phyloP scores from a whole-genome alignment of 108 stramenopile species.

The Skeletonema costatum region DNA sequence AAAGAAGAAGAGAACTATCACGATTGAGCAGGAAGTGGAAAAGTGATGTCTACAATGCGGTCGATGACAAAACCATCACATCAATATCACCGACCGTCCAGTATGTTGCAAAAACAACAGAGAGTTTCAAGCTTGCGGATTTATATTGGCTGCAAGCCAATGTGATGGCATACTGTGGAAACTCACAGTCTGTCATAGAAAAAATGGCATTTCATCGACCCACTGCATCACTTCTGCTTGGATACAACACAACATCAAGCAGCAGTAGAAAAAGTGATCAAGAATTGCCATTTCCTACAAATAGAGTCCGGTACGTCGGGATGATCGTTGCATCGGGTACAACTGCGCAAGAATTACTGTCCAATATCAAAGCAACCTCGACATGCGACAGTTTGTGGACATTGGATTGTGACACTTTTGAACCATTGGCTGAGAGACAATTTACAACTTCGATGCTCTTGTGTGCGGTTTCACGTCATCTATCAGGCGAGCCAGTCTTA shows the following conservation, averaged over 20 bases:
- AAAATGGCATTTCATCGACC: slow-evolving; percentile 41
- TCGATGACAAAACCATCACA: background rate
- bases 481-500: slow-evolving; percentile 52
- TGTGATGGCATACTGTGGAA: slow-evolving; percentile 32
- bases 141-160: slow-evolving; percentile 59
- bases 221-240: slow-evolving; percentile 16
- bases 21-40: too few relatives aligned
- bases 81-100: background rate
- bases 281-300: slow-evolving; percentile 36
- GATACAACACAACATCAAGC: background rate
- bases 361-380: background rate
- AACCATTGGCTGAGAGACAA: slow-evolving; percentile 18
- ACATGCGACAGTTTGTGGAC: slow-evolving; percentile 7
- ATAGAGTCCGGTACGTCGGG: slow-evolving; percentile 56
- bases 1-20: background rate
- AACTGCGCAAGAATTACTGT: slow-evolving; percentile 15
- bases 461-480: slow-evolving; percentile 49
- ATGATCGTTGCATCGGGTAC: slow-evolving; percentile 35
- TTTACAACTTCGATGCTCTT: slow-evolving; percentile 62
- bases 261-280: background rate
- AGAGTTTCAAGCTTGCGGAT: slow-evolving; percentile 75
- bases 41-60: background rate
- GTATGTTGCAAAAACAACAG: slow-evolving; percentile 59
- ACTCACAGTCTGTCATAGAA: background rate
- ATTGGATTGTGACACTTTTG: slow-evolving; percentile 34